These are phyloP conservation scores for Gloeopeniophorella convolvens DNA, from an alignment of 768 basidiomycete genomes.

Conservation along the genomic window DNA sequence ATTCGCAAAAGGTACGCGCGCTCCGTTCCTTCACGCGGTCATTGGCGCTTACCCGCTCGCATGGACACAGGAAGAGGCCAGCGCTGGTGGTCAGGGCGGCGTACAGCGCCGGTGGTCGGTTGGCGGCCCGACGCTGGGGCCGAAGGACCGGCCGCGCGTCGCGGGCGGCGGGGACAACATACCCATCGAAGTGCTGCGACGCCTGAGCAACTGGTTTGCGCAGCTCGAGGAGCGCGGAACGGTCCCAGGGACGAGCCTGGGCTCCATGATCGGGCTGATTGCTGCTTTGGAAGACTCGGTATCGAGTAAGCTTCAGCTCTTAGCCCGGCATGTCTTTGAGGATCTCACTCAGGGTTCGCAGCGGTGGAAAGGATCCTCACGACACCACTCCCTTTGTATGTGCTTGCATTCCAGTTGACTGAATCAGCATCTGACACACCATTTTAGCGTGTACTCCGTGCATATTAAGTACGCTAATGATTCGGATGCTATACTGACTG, in stretches of 20 bases:
- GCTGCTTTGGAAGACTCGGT: slow-evolving; percentile 50
- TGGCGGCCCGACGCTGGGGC: slow-evolving; percentile 8
- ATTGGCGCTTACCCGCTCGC: not conserved
- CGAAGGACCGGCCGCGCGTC: slow-evolving; percentile 29
- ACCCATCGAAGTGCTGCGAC: slow-evolving; percentile 49
- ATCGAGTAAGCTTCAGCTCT: slow-evolving; percentile 31
- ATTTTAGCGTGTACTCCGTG: slow-evolving; percentile 49
- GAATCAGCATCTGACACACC: slow-evolving; percentile 1
- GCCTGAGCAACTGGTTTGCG: slow-evolving; percentile 52
- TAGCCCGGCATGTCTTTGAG: not conserved
- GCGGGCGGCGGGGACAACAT: slow-evolving; percentile 47
- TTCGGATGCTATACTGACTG: not conserved
- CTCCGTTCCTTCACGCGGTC: not conserved
- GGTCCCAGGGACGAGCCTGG: slow-evolving; percentile 48
- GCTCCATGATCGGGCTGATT: slow-evolving; percentile 42
- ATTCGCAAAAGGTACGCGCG: no score
- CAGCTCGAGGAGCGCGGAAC: slow-evolving; percentile 52
- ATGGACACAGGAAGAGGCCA: not conserved
- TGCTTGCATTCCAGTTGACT: slow-evolving; percentile 13
- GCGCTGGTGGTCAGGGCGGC: not conserved
- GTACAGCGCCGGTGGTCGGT: slow-evolving; percentile 8
- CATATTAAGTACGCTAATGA: slow-evolving; percentile 44
- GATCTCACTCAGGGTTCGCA: slow-evolving; percentile 19
- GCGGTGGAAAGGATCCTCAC: slow-evolving; percentile 56
- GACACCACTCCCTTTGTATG: slow-evolving; percentile 61